A percentile compares a stretch with the other conserved stretches of the same genome.
Evolutionary conservation across 2,329 filamentous ascomycete species (phyloP).

Genomic region (Aspergillus candidus): DNA sequence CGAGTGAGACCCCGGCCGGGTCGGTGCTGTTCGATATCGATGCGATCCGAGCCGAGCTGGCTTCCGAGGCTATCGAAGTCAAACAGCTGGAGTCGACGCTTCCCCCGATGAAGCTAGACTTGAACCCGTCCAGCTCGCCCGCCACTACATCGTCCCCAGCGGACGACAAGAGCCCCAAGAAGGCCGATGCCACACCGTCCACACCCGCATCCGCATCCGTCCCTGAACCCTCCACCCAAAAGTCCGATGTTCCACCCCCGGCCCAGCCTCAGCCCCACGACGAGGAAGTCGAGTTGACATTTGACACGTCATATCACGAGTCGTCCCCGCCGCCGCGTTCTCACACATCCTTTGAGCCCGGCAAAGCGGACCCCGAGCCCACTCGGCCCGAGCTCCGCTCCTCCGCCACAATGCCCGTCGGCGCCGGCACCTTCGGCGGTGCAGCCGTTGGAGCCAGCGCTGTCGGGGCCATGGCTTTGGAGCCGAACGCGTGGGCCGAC

Average conservation of each 20-base stretch:
- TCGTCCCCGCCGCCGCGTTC: constrained; percentile 19
- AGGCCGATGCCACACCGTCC: constrained; percentile 33
- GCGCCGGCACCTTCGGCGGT: constrained; percentile 16
- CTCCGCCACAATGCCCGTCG: constrained; percentile 27
- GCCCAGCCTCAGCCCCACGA: constrained; percentile 13
- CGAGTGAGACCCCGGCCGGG: constrained; percentile 26
- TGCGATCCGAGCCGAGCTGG: constrained; percentile 80
- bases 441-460: constrained; percentile 19
- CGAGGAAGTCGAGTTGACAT: constrained; percentile 59
- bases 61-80: constrained; percentile 63
- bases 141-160: constrained; percentile 19
- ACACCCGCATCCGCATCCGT: constrained; percentile 17
- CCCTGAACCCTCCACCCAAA: constrained; percentile 12
- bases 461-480: constrained; percentile 28
- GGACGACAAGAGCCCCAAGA: constrained; percentile 36
- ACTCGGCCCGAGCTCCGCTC: constrained; percentile 26
- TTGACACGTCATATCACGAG: constrained; percentile 57
- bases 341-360: constrained; percentile 13
- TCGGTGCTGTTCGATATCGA: constrained; percentile 88
- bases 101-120: constrained; percentile 78
- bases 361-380: constrained; percentile 8
- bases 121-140: constrained; percentile 30
- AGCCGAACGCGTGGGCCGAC: constrained; percentile 64
- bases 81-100: constrained; percentile 82
- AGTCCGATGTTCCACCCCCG: constrained; percentile 8